These are phyloP conservation scores for Paramecium sexaurelia DNA, from an alignment of 73 alveolate species.

Conservation along the genomic window DNA sequence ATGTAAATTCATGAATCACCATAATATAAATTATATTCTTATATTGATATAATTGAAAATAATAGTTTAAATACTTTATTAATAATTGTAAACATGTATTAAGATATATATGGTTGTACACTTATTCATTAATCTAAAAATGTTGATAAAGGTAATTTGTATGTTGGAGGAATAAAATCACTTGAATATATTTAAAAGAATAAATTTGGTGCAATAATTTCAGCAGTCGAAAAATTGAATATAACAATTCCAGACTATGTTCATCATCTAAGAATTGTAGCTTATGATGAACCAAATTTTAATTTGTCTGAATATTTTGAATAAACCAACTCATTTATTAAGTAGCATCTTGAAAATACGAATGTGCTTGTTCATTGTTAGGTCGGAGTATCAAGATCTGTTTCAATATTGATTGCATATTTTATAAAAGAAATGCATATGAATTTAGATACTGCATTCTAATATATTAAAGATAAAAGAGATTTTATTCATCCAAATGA, in stretches of 20 bases:
- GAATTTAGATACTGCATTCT: constrained; percentile 82
- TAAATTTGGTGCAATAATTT: constrained; percentile 11
- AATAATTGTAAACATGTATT: background rate
- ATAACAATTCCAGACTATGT: background rate
- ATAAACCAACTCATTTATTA: constrained; percentile 9
- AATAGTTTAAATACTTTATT: background rate
- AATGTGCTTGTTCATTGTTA: constrained; percentile 93
- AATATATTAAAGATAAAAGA: constrained; percentile 87
- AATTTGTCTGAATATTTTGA: background rate
- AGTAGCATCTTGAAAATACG: background rate
- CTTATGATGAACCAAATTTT: constrained; percentile 26
- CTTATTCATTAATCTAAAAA: background rate
- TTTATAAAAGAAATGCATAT: constrained; percentile 85
- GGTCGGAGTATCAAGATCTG: constrained; percentile 93
- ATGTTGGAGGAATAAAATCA: constrained; percentile 11
- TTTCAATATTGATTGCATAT: constrained; percentile 90
- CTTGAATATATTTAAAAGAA: background rate
- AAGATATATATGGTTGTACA: background rate
- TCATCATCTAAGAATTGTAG: constrained; percentile 30
- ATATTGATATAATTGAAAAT: no score
- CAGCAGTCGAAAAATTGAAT: background rate
- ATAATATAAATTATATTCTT: background rate
- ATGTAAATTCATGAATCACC: background rate
- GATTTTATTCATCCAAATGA: constrained; percentile 86
- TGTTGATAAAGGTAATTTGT: background rate